Evolutionary conservation across 1,284 basidiomycete genomes (phyloP).

Genomic region (Cryptococcus amylolentus): DNA sequence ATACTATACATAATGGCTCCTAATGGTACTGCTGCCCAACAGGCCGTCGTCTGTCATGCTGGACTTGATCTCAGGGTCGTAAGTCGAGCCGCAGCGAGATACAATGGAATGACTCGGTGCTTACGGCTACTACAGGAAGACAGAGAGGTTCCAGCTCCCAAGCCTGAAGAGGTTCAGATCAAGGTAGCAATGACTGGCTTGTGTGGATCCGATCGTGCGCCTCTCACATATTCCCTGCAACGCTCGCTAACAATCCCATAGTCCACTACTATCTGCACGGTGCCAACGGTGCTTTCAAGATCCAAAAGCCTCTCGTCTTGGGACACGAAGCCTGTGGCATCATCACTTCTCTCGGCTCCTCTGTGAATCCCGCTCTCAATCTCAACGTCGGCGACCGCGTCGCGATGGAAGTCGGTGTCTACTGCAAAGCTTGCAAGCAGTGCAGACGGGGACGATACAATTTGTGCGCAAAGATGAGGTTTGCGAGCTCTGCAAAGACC

Average conservation of each 20-base stretch:
- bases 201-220: conserved; percentile 82
- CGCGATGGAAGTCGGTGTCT: conserved; percentile 88
- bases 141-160: conserved; percentile 43
- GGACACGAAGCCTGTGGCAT: conserved; percentile 89
- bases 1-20: conserved; percentile 1
- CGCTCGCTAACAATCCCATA: conserved; percentile 35
- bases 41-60: conserved; percentile 50
- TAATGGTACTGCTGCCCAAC: conserved; percentile 30
- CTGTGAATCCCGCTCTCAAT: conserved; percentile 24
- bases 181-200: conserved; percentile 74
- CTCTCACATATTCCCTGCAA: neutral
- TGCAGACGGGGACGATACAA: conserved; percentile 78
- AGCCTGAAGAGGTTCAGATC: conserved; percentile 47
- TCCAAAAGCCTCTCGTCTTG: conserved; percentile 76
- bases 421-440: conserved; percentile 62
- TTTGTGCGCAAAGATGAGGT: conserved; percentile 80
- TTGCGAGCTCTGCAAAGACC: conserved; percentile 83
- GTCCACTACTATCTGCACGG: conserved; percentile 87
- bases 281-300: conserved; percentile 84
- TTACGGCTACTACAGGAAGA: conserved; percentile 40
- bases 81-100: conserved; percentile 21
- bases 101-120: no score
- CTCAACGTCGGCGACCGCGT: conserved; percentile 81
- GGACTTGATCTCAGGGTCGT: conserved; percentile 53
- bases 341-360: conserved; percentile 38